Evolutionary conservation across 345 rosid genomes (phyloP).

Genomic region (Euphorbia peplus): DNA sequence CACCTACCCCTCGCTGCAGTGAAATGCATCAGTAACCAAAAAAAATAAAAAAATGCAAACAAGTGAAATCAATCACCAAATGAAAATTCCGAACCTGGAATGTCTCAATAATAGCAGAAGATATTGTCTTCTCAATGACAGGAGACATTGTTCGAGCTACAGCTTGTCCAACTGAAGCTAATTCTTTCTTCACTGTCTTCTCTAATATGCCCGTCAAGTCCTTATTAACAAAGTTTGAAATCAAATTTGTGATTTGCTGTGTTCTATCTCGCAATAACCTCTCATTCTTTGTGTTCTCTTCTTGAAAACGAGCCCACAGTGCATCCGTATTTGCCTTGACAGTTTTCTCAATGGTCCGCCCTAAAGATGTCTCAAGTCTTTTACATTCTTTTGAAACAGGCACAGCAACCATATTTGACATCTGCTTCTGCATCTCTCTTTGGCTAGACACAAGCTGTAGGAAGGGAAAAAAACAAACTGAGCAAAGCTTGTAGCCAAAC

Average conservation of each 20-base stretch:
- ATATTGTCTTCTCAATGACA: slow-evolving; percentile 57
- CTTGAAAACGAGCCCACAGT: slow-evolving; percentile 75
- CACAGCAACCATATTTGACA: slow-evolving; percentile 49
- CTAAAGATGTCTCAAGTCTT: slow-evolving; percentile 72
- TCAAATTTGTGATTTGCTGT: slow-evolving; percentile 56
- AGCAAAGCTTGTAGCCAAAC: neutral
- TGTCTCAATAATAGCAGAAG: slow-evolving; percentile 64
- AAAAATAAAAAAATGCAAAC: neutral
- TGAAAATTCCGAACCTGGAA: slow-evolving; percentile 65
- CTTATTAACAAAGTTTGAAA: slow-evolving; percentile 54
- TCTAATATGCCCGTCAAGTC: slow-evolving; percentile 57
- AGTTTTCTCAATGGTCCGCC: slow-evolving; percentile 66
- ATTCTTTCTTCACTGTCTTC: slow-evolving; percentile 67
- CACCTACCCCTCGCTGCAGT: slow-evolving; percentile 80
- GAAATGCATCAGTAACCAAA: slow-evolving; percentile 20
- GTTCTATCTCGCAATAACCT: slow-evolving; percentile 50
- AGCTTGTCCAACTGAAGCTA: slow-evolving; percentile 49
- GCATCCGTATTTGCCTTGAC: slow-evolving; percentile 73
- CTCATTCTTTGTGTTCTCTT: slow-evolving; percentile 65
- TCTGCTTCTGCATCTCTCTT: slow-evolving; percentile 82
- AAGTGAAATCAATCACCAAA: neutral
- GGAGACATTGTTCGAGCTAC: slow-evolving; percentile 58
- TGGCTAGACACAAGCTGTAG: slow-evolving; percentile 58
- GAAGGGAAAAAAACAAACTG: slow-evolving; percentile 5
- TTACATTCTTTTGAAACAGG: slow-evolving; percentile 67